A percentile compares a stretch with the other conserved stretches of the same genome.
Evolutionary conservation across 805 yeast species (phyloP).

Genomic region (Kluyveromyces aestuarii): DNA sequence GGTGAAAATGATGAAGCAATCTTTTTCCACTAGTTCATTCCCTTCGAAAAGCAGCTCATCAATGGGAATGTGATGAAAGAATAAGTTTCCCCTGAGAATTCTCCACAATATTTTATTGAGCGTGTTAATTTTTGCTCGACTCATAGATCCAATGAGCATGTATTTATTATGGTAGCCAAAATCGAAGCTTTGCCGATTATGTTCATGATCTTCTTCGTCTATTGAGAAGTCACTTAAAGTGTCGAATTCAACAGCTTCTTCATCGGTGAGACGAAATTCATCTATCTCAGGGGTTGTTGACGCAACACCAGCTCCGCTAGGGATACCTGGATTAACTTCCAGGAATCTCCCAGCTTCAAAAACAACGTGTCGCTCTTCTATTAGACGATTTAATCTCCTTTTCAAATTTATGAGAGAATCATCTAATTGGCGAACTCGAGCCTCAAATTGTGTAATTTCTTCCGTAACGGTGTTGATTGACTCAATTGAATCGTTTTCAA

Average conservation of each 20-base stretch:
- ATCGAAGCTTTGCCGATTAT: neutral
- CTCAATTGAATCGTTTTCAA: constrained; percentile 22
- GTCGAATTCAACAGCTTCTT: constrained; percentile 13
- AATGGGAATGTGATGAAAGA: constrained; percentile 64
- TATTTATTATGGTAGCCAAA: constrained; percentile 25
- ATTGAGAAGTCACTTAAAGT: constrained; percentile 22
- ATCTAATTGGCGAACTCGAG: constrained; percentile 59
- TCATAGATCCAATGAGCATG: constrained; percentile 65
- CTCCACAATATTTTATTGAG: constrained; percentile 87
- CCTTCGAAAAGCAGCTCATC: constrained; percentile 60
- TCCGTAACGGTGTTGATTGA: constrained; percentile 53
- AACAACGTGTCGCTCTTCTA: constrained; percentile 62
- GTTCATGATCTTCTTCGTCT: constrained; percentile 10
- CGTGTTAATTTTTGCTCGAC: constrained; percentile 56
- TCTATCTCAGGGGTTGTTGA: constrained; percentile 18
- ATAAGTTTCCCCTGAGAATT: constrained; percentile 84
- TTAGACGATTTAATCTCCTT: constrained; percentile 51
- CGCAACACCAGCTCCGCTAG: constrained; percentile 19
- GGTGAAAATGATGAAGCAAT: constrained; percentile 80
- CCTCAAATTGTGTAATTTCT: constrained; percentile 59
- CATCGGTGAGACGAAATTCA: constrained; percentile 15
- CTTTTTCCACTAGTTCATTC: constrained; percentile 50
- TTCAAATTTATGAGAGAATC: constrained; percentile 59
- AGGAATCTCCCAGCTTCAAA: constrained; percentile 41
- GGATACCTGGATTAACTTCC: constrained; percentile 29